phyloP scores from a whole-genome alignment of 768 basidiomycete genomes.

The Panellus pusillus region DNA sequence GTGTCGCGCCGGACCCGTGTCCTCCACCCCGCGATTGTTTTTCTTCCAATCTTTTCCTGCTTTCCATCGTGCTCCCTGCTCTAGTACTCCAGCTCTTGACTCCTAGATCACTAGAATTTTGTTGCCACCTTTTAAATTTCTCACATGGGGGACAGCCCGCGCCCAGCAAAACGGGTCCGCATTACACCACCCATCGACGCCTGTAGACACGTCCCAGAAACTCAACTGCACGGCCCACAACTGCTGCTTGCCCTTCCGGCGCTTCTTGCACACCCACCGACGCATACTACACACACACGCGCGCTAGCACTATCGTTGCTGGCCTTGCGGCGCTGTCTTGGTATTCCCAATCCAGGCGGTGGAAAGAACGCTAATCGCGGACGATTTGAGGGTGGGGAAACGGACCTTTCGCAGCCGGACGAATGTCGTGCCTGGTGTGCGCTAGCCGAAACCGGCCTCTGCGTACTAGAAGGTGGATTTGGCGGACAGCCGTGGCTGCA shows the following conservation, averaged over 20 bases:
- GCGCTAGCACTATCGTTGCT: slow-evolving; percentile 57
- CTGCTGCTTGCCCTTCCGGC: slow-evolving; percentile 64
- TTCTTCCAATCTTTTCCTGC: too few relatives aligned
- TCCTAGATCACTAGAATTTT: too few relatives aligned
- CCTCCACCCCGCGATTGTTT: too few relatives aligned
- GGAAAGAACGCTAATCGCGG: background rate
- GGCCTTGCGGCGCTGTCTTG: slow-evolving; percentile 58
- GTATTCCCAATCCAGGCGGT: slow-evolving; percentile 48
- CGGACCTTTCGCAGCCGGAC: slow-evolving; percentile 12
- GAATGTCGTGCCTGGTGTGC: slow-evolving; percentile 75
- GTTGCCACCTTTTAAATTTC: background rate
- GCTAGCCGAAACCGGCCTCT: slow-evolving; percentile 68
- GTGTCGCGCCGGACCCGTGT: too few relatives aligned
- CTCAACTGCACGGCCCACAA: slow-evolving; percentile 1
- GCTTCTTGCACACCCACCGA: slow-evolving; percentile 64
- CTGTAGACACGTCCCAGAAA: background rate
- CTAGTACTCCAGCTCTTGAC: too few relatives aligned
- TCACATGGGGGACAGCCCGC: slow-evolving; percentile 28
- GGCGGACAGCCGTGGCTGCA: slow-evolving; percentile 42
- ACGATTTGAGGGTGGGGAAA: background rate
- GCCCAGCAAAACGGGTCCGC: slow-evolving; percentile 36
- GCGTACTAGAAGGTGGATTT: slow-evolving; percentile 49
- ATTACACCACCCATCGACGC: slow-evolving; percentile 2
- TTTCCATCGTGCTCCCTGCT: too few relatives aligned
- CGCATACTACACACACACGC: slow-evolving; percentile 51